Base-by-base conservation (phyloP, 805 yeast species). In the Metschnikowia lunata region DNA sequence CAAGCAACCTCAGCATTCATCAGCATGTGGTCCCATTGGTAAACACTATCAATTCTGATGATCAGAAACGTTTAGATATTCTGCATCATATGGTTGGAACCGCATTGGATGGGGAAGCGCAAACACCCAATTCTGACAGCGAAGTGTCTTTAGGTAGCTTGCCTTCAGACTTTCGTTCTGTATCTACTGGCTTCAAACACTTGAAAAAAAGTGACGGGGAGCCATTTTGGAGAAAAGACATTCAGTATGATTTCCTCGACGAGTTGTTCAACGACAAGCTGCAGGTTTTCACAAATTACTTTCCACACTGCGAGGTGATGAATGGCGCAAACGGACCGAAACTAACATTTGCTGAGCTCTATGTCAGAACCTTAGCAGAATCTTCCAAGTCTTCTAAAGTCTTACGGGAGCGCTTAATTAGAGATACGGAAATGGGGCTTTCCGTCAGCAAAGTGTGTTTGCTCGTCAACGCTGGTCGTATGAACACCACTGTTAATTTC, bases 401-500 rank as follows among this genome's bases (percentile, higher is more conserved):
- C 4, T 71, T 91, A 42, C 79, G 88, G 47, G 97, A 89, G 51
- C 78, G 95, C 48, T 67, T 91, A 31, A 61, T 83, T 37, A 67
- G 69, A 44, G 88, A 84, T 49, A 75, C 73, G 48, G 77, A 78
- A 34, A 73, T 77, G 64, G 85, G 88, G 1, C 69, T 80, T 33
- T 79, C 88, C 13, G 86, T 87, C 15, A 84, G 88, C 43, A 80
- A 88, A 74, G 83, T 88, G 18, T 88, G 96, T 51, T 65, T 91
- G 32, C 71, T 91, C 48, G 97, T 91, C 13, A 91, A 91, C 59
- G 80, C 90, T 43, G 98, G 98, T 8, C 74, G 97, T 49, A 80
- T 91, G 81, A 91, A 91, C 68, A 91, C 99, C 2, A 91, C 98
- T 2, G 83, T 91, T 41, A 91, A 91, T 65, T 85, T 91, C 60